Evolutionary conservation across 306 rosid species (phyloP), one percentile per base, ranked within the genome.

Genomic region (Pyrus communis): DNA sequence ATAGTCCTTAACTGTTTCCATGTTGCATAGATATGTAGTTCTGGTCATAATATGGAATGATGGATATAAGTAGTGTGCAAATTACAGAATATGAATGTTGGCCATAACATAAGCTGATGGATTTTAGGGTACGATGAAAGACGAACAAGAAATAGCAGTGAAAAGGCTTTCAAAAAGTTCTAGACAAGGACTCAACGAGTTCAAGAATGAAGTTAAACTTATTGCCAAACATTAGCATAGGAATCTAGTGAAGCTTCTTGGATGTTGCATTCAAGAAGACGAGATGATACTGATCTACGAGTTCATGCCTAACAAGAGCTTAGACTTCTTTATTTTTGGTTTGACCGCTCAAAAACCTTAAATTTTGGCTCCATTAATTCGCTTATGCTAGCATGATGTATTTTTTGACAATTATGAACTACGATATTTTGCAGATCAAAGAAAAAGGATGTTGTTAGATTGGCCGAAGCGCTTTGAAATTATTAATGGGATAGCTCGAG

Each of bases 281-380:
- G 88, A 85, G 52, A 73, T 71, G 71, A 77, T 85, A 15, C 71
- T 85, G 13, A 77, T 85, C 62, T 85, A 85, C 45, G 84, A 85
- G 30, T 82, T 71, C 77, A 82, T 85, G 84, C 55, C 80, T 71
- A 76, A 79, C 65, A 80, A 77, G 73, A 87, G 93, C 69, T 77
- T 88, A 73, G 89, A 89, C 78, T 80, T 66, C 46, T 80, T 33
- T 33, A 80, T 87, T 63, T 87, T 81, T 0, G 85, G 93, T 85
- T 58, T 3, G 81, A 14, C 8, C 17, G 4, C 54, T 14, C 54
- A 49, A 49, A 17, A 49, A 49, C 19, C 54, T 38, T 38, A 0
- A 0, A 38, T 1, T 38, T 38, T 7, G 6, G 11, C 8, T 33
- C 7, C 3, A 38, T 38, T 8, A 38, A 2, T 38, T 10, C 3